phyloP scores from a whole-genome alignment of 1,284 basidiomycete species.

The Cryptococcus floricola region DNA sequence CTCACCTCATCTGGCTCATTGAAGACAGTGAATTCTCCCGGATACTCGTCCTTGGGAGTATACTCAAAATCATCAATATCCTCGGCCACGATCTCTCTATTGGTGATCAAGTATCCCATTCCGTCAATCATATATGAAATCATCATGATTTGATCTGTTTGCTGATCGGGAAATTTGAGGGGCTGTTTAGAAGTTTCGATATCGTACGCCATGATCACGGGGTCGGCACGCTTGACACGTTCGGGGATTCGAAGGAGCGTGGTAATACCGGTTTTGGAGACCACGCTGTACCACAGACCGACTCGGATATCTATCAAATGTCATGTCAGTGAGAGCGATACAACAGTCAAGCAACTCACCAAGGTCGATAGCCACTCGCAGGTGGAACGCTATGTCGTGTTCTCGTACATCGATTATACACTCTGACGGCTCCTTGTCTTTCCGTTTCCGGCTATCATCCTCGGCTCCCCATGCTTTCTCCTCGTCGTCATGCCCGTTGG shows the following conservation, averaged over 20 bases:
- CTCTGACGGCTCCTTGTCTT: slow-evolving; percentile 77
- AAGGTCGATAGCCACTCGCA: slow-evolving; percentile 97
- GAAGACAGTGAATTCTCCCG: slow-evolving; percentile 94
- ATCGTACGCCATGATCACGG: slow-evolving; percentile 98
- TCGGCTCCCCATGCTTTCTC: slow-evolving; percentile 57
- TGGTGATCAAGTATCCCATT: slow-evolving; percentile 95
- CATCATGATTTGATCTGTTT: slow-evolving; percentile 99
- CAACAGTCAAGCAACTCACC: slow-evolving; percentile 44
- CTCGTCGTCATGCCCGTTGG: slow-evolving; percentile 51
- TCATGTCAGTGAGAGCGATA: slow-evolving; percentile 3
- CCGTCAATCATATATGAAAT: slow-evolving; percentile 64
- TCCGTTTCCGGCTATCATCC: slow-evolving; percentile 49
- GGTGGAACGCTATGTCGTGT: slow-evolving; percentile 95
- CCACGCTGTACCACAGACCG: slow-evolving; percentile 92
- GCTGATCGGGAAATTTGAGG: slow-evolving; percentile 95
- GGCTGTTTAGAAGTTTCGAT: slow-evolving; percentile 99
- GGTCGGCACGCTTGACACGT: slow-evolving; percentile 96
- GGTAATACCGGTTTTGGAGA: slow-evolving; percentile 76
- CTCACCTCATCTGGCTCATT: slow-evolving; percentile 89
- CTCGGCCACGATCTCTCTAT: slow-evolving; percentile 93
- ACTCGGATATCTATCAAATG: slow-evolving; percentile 74
- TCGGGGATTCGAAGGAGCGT: slow-evolving; percentile 69
- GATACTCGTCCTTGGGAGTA: slow-evolving; percentile 96
- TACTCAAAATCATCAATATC: slow-evolving; percentile 99
- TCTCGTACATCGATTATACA: slow-evolving; percentile 92